Evolutionary conservation across 1,284 basidiomycete genomes (phyloP), one percentile per base, ranked within the genome.

Genomic region (Puccinia horiana): DNA sequence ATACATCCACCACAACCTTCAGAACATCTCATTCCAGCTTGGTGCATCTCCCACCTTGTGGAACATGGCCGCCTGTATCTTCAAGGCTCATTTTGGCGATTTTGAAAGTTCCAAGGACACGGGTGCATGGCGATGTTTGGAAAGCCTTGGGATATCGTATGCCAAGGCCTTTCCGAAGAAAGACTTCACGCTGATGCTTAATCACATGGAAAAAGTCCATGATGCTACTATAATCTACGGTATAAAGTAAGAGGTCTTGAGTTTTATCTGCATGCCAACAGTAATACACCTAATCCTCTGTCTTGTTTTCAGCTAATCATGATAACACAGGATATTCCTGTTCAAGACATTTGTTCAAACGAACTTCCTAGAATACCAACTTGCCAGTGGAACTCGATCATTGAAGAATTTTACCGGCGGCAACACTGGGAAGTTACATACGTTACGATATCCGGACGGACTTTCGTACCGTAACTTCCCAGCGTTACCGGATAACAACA

Each of bases 11-110:
- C 29, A 37, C 6, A 67, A 23, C 35, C 35, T 67, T 11, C 20
- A 67, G 4, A 67, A 67, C 35, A 67, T 67, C 9, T 63, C 61
- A 20, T 32, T 37, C 20, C 61, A 63, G n/a, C 70, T 73, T 26
- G 70, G 70, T 18, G 70, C 70, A 16, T 44, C 70, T 12, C 70
- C 47, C 32, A 73, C 70, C 29, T 26, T 73, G 12, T 73, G 70
- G 70, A 73, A 73, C 37, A 52, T 73, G 20, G 49, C 44, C 12
- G 23, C 29, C 8, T 8, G 23, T 12, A 73, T 73, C 42, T 52
- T 73, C 42, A 49, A 29, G 16, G 26, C 26, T 16, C 49, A 73
- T 16, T 73, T 44, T 44, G 70, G 70, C 6, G 70, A 73, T 49
- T 8, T n/a, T n/a, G n/a, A 73, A 47, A 32, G 49, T 54, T 74